phyloP scores from a whole-genome alignment of 768 basidiomycete species.

The Porphyrellus cyaneotinctus region DNA sequence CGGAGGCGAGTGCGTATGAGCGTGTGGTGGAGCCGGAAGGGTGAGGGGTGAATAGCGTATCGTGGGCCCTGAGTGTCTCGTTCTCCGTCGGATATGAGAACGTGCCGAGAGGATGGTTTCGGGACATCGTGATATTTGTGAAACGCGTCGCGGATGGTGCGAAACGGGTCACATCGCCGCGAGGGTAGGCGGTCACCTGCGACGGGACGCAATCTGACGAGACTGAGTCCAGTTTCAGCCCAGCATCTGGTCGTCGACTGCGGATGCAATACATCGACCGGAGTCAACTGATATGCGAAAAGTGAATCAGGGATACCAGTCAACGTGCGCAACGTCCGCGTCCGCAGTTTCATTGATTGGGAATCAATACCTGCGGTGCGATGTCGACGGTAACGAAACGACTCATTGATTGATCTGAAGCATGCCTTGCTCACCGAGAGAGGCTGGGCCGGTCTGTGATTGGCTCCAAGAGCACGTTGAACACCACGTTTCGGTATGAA shows the following conservation, averaged over 20 bases:
- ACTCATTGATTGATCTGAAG: constrained; percentile 1
- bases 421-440: background rate
- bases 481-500: background rate
- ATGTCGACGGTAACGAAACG: background rate
- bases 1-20: background rate
- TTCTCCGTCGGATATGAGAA: background rate
- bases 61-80: background rate
- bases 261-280: constrained; percentile 4
- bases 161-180: background rate
- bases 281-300: background rate
- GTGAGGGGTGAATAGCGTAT: background rate
- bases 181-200: background rate
- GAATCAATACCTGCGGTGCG: background rate
- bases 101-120: background rate
- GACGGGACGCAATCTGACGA: background rate
- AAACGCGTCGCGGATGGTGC: background rate
- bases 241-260: background rate
- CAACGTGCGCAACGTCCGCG: background rate
- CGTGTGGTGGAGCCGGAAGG: background rate
- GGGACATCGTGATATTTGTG: background rate
- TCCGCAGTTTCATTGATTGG: background rate
- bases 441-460: constrained; percentile 6
- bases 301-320: background rate
- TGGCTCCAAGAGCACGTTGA: constrained; percentile 13
- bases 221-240: background rate